Percentiles rank a stretch among this genome's conserved stretches.
These are phyloP conservation scores for Phialocephala sp. DNA, from an alignment of 2,329 filamentous ascomycete genomes.

Conservation along the genomic window DNA sequence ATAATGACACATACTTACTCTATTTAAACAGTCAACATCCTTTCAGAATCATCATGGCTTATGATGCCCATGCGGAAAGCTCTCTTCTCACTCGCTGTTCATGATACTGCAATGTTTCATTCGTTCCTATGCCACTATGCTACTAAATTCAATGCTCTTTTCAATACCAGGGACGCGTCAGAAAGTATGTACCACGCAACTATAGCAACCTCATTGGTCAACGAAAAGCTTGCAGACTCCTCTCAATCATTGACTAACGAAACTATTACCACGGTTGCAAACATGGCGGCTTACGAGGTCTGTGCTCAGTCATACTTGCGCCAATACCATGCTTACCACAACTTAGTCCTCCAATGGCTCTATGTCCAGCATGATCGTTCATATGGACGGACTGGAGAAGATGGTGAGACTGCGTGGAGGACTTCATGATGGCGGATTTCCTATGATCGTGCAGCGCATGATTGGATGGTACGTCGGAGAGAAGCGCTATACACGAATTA, in stretches of 20 bases:
- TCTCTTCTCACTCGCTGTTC: conserved; percentile 18
- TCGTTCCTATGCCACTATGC: conserved; percentile 22
- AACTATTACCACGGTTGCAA: conserved; percentile 22
- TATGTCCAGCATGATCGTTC: conserved; percentile 19
- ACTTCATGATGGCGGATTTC: conserved; percentile 20
- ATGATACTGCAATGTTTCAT: conserved; percentile 25
- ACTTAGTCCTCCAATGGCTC: conserved; percentile 23
- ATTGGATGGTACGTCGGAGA: conserved; percentile 20
- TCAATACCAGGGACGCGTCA: conserved; percentile 6
- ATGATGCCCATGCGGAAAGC: conserved; percentile 27
- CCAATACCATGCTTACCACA: not conserved
- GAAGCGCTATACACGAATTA: not conserved
- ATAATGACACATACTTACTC: not conserved
- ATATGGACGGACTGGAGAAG: conserved; percentile 24
- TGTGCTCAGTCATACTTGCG: not conserved
- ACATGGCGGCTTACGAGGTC: conserved; percentile 20
- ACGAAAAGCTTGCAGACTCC: conserved; percentile 17
- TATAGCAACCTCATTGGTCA: conserved; percentile 13
- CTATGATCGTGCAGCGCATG: conserved; percentile 23
- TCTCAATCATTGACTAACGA: conserved; percentile 12
- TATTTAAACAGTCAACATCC: conserved; percentile 14
- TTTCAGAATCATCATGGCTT: conserved; percentile 22
- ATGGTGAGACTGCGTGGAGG: conserved; percentile 28
- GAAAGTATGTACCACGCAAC: conserved; percentile 16
- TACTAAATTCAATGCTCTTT: conserved; percentile 15